phyloP scores from a whole-genome alignment of 164 flowering plant species.

The Vitis vinifera region ASM3070453v1 NC_081810.1:3518501-3519000 shows the following conservation, averaged over 20 bases:
- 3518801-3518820: background rate
- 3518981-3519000: background rate
- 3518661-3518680: slow-evolving; percentile 93
- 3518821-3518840: background rate
- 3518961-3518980: slow-evolving; percentile 52
- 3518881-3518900: background rate
- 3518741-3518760: background rate
- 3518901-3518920: background rate
- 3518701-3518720: slow-evolving; percentile 98
- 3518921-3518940: slow-evolving; percentile 67
- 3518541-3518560: too few species aligned
- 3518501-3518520: too few species aligned
- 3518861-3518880: background rate
- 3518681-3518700: slow-evolving; percentile 93
- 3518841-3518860: background rate
- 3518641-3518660: slow-evolving; percentile 61
- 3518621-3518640: background rate
- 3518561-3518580: too few species aligned
- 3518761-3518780: background rate
- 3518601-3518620: too few species aligned
- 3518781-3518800: background rate
- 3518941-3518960: slow-evolving; percentile 76
- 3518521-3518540: too few species aligned
- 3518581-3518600: too few species aligned
- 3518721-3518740: slow-evolving; percentile 61